A percentile compares a stretch with the other conserved stretches of the same genome.
Conservation (phyloP, 768 basidiomycete genomes). For the Kwoniella bestiolae region DNA sequence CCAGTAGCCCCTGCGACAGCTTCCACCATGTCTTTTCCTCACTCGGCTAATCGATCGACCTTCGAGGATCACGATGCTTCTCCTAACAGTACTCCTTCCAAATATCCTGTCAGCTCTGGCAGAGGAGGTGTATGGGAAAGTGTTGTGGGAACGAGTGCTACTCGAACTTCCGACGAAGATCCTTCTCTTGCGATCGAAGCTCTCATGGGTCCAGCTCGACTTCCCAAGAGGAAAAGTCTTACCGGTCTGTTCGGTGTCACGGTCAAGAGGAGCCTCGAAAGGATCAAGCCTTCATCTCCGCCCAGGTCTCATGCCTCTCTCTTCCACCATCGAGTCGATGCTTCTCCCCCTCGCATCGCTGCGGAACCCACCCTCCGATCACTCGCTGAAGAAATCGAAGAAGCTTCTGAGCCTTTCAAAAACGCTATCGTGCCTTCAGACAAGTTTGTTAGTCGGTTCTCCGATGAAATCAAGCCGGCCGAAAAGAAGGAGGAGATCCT, state of each 20-base stretch:
- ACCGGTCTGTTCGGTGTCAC: constrained; percentile 43
- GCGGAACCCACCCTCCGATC: constrained; percentile 20
- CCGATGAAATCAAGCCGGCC: not conserved
- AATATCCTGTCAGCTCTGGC: constrained; percentile 17
- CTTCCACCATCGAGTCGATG: not conserved
- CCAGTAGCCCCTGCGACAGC: not conserved
- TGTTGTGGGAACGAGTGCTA: constrained; percentile 19
- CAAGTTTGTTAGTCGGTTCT: constrained; percentile 24
- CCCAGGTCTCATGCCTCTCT: not conserved
- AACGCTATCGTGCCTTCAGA: constrained; percentile 5
- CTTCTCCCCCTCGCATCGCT: constrained; percentile 19
- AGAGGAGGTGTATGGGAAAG: constrained; percentile 29
- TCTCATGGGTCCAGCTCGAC: constrained; percentile 18
- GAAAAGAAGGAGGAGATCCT: constrained; percentile 1
- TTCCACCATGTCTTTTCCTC: constrained; percentile 6
- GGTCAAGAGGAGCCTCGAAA: constrained; percentile 32
- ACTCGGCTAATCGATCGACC: constrained; percentile 2
- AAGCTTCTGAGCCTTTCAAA: constrained; percentile 9
- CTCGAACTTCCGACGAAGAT: constrained; percentile 11
- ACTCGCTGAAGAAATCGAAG: constrained; percentile 40
- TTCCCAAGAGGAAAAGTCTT: constrained; percentile 52
- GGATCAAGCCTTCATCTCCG: constrained; percentile 18
- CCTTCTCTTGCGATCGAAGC: constrained; percentile 21
- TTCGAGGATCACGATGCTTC: constrained; percentile 5
- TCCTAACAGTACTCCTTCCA: constrained; percentile 1